Conservation (phyloP, 2,329 filamentous ascomycete species). For the Pestalotiopsis sp. region DNA sequence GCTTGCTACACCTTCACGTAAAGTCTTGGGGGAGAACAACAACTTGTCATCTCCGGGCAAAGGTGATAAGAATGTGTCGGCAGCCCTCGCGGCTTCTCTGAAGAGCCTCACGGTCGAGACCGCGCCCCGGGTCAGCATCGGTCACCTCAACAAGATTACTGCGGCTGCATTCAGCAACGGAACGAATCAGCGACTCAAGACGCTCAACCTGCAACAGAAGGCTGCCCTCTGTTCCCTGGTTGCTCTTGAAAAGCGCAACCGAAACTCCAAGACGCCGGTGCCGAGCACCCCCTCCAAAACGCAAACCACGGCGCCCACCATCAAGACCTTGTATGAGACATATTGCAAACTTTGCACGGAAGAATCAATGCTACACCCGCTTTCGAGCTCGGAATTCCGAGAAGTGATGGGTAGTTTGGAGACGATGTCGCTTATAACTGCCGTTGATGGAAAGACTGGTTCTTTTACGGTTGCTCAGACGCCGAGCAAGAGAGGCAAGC, state of each 20-base stretch:
- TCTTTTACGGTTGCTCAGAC: constrained; percentile 66
- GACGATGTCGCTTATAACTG: constrained; percentile 77
- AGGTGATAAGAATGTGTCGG: constrained; percentile 43
- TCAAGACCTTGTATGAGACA: constrained; percentile 81
- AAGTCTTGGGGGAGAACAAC: constrained; percentile 76
- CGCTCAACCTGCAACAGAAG: constrained; percentile 94
- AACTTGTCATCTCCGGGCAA: constrained; percentile 64
- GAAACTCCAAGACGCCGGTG: constrained; percentile 42
- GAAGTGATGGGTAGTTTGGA: constrained; percentile 90
- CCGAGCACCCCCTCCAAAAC: constrained; percentile 61
- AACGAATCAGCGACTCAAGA: constrained; percentile 78
- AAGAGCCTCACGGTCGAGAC: constrained; percentile 69
- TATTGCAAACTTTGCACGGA: constrained; percentile 82
- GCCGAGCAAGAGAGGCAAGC: constrained; percentile 68
- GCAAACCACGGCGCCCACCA: constrained; percentile 67
- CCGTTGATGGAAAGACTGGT: constrained; percentile 68
- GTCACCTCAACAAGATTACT: constrained; percentile 89
- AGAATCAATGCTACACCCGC: constrained; percentile 85
- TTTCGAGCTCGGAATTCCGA: constrained; percentile 89
- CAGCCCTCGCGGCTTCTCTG: constrained; percentile 54
- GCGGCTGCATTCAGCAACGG: constrained; percentile 89
- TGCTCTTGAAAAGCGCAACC: constrained; percentile 77
- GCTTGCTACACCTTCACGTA: constrained; percentile 69
- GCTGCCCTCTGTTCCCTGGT: constrained; percentile 87
- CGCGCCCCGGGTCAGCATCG: constrained; percentile 85